Evolutionary conservation across 768 basidiomycete genomes (phyloP).

Genomic region (Flagelloscypha sp.): DNA sequence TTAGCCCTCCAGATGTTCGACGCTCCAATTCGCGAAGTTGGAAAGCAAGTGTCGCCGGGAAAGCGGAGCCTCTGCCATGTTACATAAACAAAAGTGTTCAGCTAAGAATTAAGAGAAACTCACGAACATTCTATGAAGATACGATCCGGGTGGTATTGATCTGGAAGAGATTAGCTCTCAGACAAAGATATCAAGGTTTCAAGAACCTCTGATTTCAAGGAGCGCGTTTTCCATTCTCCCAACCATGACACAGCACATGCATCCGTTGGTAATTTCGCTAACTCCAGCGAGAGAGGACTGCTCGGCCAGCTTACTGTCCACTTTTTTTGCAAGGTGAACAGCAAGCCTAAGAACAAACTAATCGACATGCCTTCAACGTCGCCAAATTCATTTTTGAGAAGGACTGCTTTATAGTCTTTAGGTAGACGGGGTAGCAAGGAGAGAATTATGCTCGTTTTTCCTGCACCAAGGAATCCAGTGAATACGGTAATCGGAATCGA

Average conservation of each 20-base stretch:
- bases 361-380: slow-evolving; percentile 63
- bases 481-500: slow-evolving; percentile 86
- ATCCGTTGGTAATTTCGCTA: slow-evolving; percentile 93
- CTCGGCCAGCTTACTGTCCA: slow-evolving; percentile 85
- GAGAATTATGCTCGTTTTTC: slow-evolving; percentile 76
- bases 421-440: slow-evolving; percentile 77
- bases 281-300: slow-evolving; percentile 81
- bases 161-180: slow-evolving; percentile 27
- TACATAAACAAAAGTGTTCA: background rate
- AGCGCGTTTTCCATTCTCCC: slow-evolving; percentile 92
- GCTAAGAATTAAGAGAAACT: slow-evolving; percentile 17
- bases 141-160: slow-evolving; percentile 78
- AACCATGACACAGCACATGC: slow-evolving; percentile 93
- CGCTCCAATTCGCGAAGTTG: slow-evolving; percentile 87
- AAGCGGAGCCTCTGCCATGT: slow-evolving; percentile 84
- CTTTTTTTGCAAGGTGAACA: slow-evolving; percentile 26
- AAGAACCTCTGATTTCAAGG: slow-evolving; percentile 72
- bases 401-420: slow-evolving; percentile 77
- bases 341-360: slow-evolving; percentile 3
- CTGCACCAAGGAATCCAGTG: slow-evolving; percentile 87
- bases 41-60: slow-evolving; percentile 91
- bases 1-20: slow-evolving; percentile 53
- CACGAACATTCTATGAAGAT: slow-evolving; percentile 96
- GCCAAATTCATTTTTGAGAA: slow-evolving; percentile 96
- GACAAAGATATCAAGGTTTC: background rate